Evolutionary conservation across 2,329 filamentous ascomycete genomes (phyloP).

Genomic region (Simplicillium aogashimaense): DNA sequence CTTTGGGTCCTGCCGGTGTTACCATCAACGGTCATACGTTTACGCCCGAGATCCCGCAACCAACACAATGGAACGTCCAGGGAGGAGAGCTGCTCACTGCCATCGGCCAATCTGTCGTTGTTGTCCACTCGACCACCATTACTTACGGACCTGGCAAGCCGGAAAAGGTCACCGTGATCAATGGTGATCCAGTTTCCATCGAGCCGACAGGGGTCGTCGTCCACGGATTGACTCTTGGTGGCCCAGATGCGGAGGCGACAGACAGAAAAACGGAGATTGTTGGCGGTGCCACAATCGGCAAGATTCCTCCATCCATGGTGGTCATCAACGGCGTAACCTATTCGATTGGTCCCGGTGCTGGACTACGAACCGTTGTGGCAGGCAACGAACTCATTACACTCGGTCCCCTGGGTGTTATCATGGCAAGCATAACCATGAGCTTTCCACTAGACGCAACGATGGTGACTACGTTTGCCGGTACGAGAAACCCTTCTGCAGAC

Average conservation of each 20-base stretch:
- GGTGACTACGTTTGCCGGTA: conserved; percentile 28
- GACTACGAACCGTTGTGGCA: conserved; percentile 33
- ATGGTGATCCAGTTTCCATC: conserved; percentile 40
- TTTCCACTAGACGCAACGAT: conserved; percentile 35
- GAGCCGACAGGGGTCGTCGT: conserved; percentile 33
- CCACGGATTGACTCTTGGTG: conserved; percentile 32
- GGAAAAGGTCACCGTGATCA: conserved; percentile 28
- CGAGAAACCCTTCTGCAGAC: conserved; percentile 10
- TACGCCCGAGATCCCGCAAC: conserved; percentile 18
- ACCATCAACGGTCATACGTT: conserved; percentile 26
- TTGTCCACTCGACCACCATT: conserved; percentile 31
- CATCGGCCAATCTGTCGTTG: conserved; percentile 27
- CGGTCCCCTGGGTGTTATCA: conserved; percentile 36
- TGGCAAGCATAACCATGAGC: conserved; percentile 33
- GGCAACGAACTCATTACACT: conserved; percentile 42
- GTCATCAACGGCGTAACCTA: conserved; percentile 41
- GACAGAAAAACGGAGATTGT: conserved; percentile 35
- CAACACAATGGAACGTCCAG: conserved; percentile 32
- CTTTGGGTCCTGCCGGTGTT: conserved; percentile 22
- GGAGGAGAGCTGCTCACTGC: conserved; percentile 38
- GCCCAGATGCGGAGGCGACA: conserved; percentile 20
- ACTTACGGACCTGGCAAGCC: conserved; percentile 30
- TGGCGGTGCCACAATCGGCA: conserved; percentile 42
- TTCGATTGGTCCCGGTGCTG: conserved; percentile 34
- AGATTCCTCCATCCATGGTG: conserved; percentile 35